Percentiles rank a stretch among this genome's conserved stretches.
Conservation (phyloP, 768 basidiomycete species). For the Dacryopinax primogenitus region DNA sequence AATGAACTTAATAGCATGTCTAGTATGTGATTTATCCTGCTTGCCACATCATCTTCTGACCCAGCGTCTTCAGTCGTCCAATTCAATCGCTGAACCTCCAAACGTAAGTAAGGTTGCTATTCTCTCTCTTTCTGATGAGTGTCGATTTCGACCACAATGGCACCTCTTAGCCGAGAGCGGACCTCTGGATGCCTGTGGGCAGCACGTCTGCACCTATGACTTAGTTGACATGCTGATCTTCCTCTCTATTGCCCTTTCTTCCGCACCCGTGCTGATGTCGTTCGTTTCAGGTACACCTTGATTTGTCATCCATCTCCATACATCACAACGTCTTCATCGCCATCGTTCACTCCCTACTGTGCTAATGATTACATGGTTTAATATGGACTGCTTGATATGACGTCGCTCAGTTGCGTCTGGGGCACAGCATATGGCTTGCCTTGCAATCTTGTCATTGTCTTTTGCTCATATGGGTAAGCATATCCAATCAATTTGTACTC, state of each 20-base stretch:
- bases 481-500: constrained; percentile 46
- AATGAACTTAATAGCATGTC: too few species aligned
- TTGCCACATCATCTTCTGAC: too few species aligned
- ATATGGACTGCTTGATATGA: constrained; percentile 19
- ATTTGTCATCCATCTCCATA: neutral
- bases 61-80: too few species aligned
- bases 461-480: constrained; percentile 55
- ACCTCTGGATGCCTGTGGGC: neutral
- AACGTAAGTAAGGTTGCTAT: neutral
- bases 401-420: constrained; percentile 37
- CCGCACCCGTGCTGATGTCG: neutral
- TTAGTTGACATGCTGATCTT: constrained; percentile 8
- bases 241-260: neutral
- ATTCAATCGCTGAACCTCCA: too few species aligned
- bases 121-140: neutral
- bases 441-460: constrained; percentile 39
- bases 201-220: constrained; percentile 2
- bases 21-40: too few species aligned
- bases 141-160: constrained; percentile 9
- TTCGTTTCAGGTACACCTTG: neutral
- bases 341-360: neutral
- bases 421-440: constrained; percentile 41
- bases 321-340: neutral
- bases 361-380: neutral
- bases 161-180: constrained; percentile 9